Conservation (phyloP, 768 basidiomycete species). For the Lentinus brumalis region DNA sequence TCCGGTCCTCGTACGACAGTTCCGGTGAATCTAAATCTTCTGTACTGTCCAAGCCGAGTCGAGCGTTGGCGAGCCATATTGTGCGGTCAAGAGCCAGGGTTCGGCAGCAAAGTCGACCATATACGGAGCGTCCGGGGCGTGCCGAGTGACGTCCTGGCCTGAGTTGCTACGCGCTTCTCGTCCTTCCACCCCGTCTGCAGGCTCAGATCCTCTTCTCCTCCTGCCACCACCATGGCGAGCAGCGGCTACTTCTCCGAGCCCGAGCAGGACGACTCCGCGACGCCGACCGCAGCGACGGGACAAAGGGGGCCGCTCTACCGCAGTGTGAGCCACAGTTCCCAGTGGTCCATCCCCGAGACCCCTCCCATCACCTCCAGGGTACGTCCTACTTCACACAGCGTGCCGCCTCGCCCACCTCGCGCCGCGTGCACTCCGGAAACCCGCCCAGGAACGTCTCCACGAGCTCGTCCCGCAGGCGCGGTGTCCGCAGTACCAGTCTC, state of each 20-base stretch:
- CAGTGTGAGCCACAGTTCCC: conserved; percentile 51
- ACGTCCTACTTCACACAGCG: conserved; percentile 62
- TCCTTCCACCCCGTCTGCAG: conserved; percentile 14
- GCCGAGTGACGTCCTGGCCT: conserved; percentile 14
- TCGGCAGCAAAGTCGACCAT: not conserved
- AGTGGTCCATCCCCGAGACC: conserved; percentile 58
- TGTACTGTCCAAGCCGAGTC: too few species aligned
- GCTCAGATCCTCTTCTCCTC: conserved; percentile 11
- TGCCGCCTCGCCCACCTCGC: conserved; percentile 47
- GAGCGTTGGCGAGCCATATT: too few species aligned
- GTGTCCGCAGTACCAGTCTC: conserved; percentile 60
- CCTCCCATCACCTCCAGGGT: conserved; percentile 66
- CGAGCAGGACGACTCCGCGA: conserved; percentile 18
- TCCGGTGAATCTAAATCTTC: too few species aligned
- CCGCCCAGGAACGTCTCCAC: conserved; percentile 53
- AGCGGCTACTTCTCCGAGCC: conserved; percentile 12
- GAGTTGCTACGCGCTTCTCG: not conserved
- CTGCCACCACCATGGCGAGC: conserved; percentile 13
- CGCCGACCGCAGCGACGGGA: conserved; percentile 18
- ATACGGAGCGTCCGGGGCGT: not conserved
- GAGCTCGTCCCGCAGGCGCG: conserved; percentile 48
- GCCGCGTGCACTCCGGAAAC: conserved; percentile 44
- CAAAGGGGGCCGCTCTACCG: conserved; percentile 27
- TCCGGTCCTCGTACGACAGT: too few species aligned
- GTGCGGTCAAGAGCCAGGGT: not conserved